A percentile compares a stretch with the other conserved stretches of the same genome.
Conservation (phyloP, 2,329 filamentous ascomycete genomes). For the Colletotrichum euphorbiae region DNA sequence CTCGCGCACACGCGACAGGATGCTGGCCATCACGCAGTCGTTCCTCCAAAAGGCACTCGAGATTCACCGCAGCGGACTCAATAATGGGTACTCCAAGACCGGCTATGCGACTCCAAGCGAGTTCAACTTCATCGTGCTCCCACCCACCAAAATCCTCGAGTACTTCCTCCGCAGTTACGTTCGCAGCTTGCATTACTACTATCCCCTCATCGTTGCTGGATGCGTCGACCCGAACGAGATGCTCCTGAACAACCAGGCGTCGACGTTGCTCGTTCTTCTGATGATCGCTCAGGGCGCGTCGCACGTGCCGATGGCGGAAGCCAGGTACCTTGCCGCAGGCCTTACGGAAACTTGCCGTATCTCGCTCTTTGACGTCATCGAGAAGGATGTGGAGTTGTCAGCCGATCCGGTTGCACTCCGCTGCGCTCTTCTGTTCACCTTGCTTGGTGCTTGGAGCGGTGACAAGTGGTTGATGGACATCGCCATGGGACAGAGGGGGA, state of each 20-base stretch:
- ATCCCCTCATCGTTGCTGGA: constrained; percentile 69
- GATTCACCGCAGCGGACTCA: constrained; percentile 68
- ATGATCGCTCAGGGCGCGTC: constrained; percentile 80
- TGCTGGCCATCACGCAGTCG: constrained; percentile 77
- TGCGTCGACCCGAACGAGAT: constrained; percentile 75
- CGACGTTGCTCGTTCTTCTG: constrained; percentile 73
- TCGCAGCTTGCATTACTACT: constrained; percentile 74
- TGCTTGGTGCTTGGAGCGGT: constrained; percentile 78
- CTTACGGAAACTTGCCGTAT: constrained; percentile 78
- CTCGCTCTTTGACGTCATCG: constrained; percentile 77
- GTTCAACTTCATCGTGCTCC: constrained; percentile 74
- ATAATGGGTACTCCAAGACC: constrained; percentile 53
- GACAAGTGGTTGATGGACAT: constrained; percentile 85
- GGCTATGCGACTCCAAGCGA: constrained; percentile 60
- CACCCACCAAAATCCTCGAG: constrained; percentile 73
- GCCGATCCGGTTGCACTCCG: constrained; percentile 73
- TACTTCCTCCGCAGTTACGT: constrained; percentile 75
- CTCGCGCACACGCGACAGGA: constrained; percentile 70
- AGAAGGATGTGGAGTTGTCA: constrained; percentile 76
- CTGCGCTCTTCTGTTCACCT: constrained; percentile 74
- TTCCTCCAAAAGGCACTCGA: constrained; percentile 78
- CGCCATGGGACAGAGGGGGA: constrained; percentile 77
- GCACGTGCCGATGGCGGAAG: constrained; percentile 73
- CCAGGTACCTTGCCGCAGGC: constrained; percentile 73
- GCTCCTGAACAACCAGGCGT: constrained; percentile 73